phyloP scores from a whole-genome alignment of 352 stramenopile genomes.

The Phytophthora brassicae region DNA sequence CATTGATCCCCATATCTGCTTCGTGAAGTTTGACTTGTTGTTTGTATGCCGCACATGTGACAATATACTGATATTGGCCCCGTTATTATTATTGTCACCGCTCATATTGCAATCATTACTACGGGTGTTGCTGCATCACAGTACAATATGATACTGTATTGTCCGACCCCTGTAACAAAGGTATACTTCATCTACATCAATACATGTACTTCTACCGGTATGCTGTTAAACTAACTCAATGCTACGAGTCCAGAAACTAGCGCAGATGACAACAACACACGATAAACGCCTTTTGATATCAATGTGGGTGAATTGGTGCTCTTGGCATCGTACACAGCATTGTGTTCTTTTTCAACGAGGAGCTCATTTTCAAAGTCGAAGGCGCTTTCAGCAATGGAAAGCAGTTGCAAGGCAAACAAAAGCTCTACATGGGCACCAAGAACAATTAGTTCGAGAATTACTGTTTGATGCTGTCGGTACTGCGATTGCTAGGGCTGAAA shows the following conservation, averaged over 20 bases:
- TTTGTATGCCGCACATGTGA: too few species aligned
- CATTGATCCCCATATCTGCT: too few species aligned
- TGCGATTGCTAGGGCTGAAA: neutral
- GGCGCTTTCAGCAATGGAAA: conserved; percentile 16
- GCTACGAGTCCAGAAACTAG: conserved; percentile 10
- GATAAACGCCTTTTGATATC: conserved; percentile 11
- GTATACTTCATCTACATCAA: neutral
- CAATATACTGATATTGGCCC: too few species aligned
- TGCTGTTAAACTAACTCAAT: neutral
- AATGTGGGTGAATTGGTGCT: conserved; percentile 21
- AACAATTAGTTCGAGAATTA: conserved; percentile 9
- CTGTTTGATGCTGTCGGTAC: conserved; percentile 1
- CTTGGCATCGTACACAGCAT: conserved; percentile 8
- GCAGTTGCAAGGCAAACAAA: conserved; percentile 6
- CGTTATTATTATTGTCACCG: too few species aligned
- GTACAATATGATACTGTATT: too few species aligned
- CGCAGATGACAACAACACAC: neutral
- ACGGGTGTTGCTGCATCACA: too few species aligned
- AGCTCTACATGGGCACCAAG: conserved; percentile 1
- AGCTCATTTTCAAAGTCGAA: neutral
- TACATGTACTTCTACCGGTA: neutral
- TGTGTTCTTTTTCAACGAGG: conserved; percentile 20
- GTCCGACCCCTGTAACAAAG: too few species aligned
- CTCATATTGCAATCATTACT: too few species aligned
- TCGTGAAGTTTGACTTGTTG: too few species aligned